Evolutionary conservation across 2,329 filamentous ascomycete genomes (phyloP).

Genomic region (Aschersonia sp.): DNA sequence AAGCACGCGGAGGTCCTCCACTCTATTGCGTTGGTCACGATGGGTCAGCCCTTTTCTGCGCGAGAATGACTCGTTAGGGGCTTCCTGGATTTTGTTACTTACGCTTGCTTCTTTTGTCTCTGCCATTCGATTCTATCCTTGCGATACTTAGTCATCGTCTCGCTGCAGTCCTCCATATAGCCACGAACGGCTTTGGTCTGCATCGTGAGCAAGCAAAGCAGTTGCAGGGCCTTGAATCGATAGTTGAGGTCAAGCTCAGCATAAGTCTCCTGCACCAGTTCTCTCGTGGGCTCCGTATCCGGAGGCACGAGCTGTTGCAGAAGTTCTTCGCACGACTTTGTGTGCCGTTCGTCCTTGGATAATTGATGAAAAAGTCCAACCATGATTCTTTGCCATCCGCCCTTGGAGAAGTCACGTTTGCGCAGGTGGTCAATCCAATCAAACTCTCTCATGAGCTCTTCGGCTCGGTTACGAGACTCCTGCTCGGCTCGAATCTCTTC

Average conservation of each 20-base stretch:
- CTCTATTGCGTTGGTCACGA: slow-evolving; percentile 22
- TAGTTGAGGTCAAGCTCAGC: slow-evolving; percentile 66
- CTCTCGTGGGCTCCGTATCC: slow-evolving; percentile 57
- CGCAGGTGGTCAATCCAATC: slow-evolving; percentile 78
- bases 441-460: slow-evolving; percentile 59
- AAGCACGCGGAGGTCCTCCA: slow-evolving; percentile 55
- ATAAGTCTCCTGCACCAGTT: slow-evolving; percentile 63
- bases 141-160: slow-evolving; percentile 85
- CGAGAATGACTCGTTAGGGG: neutral
- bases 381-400: slow-evolving; percentile 84
- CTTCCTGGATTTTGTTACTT: slow-evolving; percentile 17
- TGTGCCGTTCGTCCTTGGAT: slow-evolving; percentile 57
- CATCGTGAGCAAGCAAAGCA: slow-evolving; percentile 72
- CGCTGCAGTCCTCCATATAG: slow-evolving; percentile 83
- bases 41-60: neutral
- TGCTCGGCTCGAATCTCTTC: slow-evolving; percentile 30
- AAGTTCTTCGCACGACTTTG: slow-evolving; percentile 63
- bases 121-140: slow-evolving; percentile 95
- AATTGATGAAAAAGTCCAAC: slow-evolving; percentile 77
- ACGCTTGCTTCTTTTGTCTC: slow-evolving; percentile 56
- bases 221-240: slow-evolving; percentile 66
- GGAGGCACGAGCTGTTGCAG: slow-evolving; percentile 69
- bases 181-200: slow-evolving; percentile 75
- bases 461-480: slow-evolving; percentile 49
- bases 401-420: slow-evolving; percentile 71